phyloP scores from a whole-genome alignment of 164 flowering plant species.

The Macadamia tetraphylla region DNA sequence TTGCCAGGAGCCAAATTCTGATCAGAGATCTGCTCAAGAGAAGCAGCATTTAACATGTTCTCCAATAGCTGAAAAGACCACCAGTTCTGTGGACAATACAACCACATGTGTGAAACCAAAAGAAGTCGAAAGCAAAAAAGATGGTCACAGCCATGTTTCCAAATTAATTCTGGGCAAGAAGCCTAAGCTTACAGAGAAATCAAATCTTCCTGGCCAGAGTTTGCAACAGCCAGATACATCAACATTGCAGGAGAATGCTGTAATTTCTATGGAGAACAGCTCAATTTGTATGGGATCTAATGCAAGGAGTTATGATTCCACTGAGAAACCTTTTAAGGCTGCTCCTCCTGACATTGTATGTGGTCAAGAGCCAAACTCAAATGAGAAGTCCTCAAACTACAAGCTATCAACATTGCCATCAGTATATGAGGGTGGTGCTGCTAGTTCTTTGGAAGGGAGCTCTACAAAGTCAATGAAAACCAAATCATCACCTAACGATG shows the following conservation, averaged over 20 bases:
- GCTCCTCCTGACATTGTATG: too few relatives aligned
- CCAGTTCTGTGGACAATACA: too few relatives aligned
- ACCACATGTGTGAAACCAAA: too few relatives aligned
- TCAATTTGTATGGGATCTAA: too few relatives aligned
- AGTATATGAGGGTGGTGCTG: conserved; percentile 1
- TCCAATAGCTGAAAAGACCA: neutral
- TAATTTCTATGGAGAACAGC: neutral
- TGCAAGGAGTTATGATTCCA: too few relatives aligned
- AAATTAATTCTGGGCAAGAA: too few relatives aligned
- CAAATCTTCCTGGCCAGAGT: too few relatives aligned
- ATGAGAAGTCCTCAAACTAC: conserved; percentile 10
- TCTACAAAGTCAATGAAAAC: conserved; percentile 5
- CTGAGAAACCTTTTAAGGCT: too few relatives aligned
- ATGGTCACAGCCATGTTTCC: too few relatives aligned
- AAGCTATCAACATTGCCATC: conserved; percentile 5
- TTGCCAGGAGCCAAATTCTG: neutral
- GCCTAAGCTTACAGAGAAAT: too few relatives aligned
- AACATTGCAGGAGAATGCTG: conserved; percentile 2
- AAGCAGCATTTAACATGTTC: conserved; percentile 2
- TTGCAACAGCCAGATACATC: neutral
- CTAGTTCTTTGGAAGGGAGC: conserved; percentile 4
- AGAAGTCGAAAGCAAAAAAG: too few relatives aligned
- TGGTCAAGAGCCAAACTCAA: neutral
- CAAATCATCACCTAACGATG: conserved; percentile 3
- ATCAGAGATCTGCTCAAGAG: conserved; percentile 9